These are phyloP conservation scores for Albugo laibachii DNA, from an alignment of 352 stramenopile species.

Conservation along the genomic window DNA sequence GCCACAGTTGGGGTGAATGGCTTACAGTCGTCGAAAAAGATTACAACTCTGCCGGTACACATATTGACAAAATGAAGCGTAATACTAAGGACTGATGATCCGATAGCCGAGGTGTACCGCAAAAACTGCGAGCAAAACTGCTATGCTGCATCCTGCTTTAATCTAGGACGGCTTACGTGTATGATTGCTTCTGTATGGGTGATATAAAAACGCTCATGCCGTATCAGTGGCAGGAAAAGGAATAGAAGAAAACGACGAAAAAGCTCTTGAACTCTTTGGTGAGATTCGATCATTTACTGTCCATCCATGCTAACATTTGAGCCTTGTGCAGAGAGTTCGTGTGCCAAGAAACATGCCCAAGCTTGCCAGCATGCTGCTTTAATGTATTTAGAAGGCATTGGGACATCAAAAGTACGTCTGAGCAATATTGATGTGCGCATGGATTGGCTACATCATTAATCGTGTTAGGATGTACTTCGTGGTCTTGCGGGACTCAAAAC, in stretches of 20 bases:
- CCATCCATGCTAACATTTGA: not conserved
- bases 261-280: slow-evolving; percentile 60
- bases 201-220: not conserved
- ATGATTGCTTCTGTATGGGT: slow-evolving; percentile 1
- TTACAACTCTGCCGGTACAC: slow-evolving; percentile 41
- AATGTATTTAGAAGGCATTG: slow-evolving; percentile 55
- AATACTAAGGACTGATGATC: not conserved
- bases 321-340: slow-evolving; percentile 38
- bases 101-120: slow-evolving; percentile 49
- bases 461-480: slow-evolving; percentile 27
- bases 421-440: not conserved
- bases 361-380: slow-evolving; percentile 74
- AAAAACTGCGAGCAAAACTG: slow-evolving; percentile 68
- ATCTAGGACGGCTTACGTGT: slow-evolving; percentile 65
- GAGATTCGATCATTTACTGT: slow-evolving; percentile 3
- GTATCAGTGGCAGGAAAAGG: slow-evolving; percentile 56
- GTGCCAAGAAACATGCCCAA: slow-evolving; percentile 40
- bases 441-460: not conserved
- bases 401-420: slow-evolving; percentile 33
- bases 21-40: slow-evolving; percentile 76
- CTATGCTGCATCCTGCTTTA: slow-evolving; percentile 73
- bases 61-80: not conserved
- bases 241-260: slow-evolving; percentile 34
- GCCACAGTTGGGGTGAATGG: slow-evolving; percentile 76
- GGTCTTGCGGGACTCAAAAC: slow-evolving; percentile 49